phyloP scores from a whole-genome alignment of 2,329 filamentous ascomycete genomes.

The Cladophialophora chaetospira region DNA sequence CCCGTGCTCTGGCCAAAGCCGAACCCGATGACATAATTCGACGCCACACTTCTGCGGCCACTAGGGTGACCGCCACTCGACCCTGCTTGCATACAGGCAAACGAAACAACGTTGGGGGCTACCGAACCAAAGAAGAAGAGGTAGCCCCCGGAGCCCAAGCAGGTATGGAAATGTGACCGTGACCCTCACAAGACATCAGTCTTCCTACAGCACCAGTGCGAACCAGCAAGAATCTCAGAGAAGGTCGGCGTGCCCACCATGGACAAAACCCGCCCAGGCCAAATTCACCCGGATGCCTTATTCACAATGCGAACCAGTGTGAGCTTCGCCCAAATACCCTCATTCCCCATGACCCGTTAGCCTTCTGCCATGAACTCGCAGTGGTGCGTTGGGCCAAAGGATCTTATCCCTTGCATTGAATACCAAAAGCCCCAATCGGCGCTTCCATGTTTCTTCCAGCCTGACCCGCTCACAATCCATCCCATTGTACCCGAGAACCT shows the following conservation, averaged over 20 bases:
- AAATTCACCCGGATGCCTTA: constrained; percentile 27
- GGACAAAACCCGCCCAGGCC: constrained; percentile 13
- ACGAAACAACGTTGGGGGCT: constrained; percentile 21
- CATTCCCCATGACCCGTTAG: constrained; percentile 13
- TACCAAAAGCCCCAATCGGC: constrained; percentile 23
- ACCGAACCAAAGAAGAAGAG: not conserved
- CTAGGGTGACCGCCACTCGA: constrained; percentile 3
- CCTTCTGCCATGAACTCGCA: constrained; percentile 15
- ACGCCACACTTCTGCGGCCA: constrained; percentile 11
- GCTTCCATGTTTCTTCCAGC: not conserved
- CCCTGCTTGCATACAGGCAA: constrained; percentile 9
- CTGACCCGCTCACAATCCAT: constrained; percentile 15
- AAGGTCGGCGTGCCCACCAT: constrained; percentile 3
- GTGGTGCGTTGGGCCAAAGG: constrained; percentile 24
- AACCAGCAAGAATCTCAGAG: not conserved
- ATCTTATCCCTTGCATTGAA: constrained; percentile 22
- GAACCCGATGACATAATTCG: constrained; percentile 25
- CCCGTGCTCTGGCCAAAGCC: constrained; percentile 5
- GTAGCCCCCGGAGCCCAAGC: constrained; percentile 7
- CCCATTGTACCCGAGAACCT: constrained; percentile 15
- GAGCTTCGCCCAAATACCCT: constrained; percentile 12
- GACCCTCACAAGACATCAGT: not conserved
- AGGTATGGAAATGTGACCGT: not conserved
- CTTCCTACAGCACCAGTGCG: not conserved
- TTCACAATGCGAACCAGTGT: constrained; percentile 23